Evolutionary conservation across 768 basidiomycete species (phyloP), one percentile per base, ranked within the genome.

Genomic region (Tephrocybe rancida): DNA sequence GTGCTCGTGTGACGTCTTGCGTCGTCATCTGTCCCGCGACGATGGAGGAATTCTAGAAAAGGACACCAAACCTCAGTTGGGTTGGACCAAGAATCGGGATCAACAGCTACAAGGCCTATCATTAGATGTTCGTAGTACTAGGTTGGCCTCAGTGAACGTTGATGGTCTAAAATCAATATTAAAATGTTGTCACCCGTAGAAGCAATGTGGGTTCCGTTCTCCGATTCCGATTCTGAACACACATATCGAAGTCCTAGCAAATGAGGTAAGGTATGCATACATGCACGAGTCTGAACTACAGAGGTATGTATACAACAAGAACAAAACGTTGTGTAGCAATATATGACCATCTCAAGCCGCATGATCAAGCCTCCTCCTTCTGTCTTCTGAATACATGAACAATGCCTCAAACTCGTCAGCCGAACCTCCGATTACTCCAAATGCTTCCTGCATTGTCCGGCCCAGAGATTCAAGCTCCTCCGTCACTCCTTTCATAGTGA

Each of bases 401-500:
- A 97, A 63, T 44, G 78, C 81, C 59, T 96, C 92, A 60, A 96
- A 96, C 64, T 92, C 89, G 54, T 87, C 85, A 3, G 84, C 77
- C 18, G 81, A 83, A 56, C 92, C 85, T 5, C 92, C 92, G 57
- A 97, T 93, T 3, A 95, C 92, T 9, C 96, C 96, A 67, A 97
- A 99, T 9, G 92, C 87, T 47, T 86, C 83, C 66, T 98, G 96
- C 54, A 96, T 74, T 22, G 84, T 89, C 34, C 70, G 70, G 0
- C 97, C 96, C 1, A 98, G 75, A 48, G 73, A 80, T 49, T 97
- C 93, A 13, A 99, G 80, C 63, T 98, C 93, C 47, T 83, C 79
- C 8, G 95, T 97, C 34, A 97, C 90, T 6, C 94, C 93, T 67
- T 92, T 89, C 93, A 97, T 95, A 49, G 92, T 90, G 54, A 95